Conservation (phyloP, 2,329 filamentous ascomycete species). For the Karstenula rhodostoma region DNA sequence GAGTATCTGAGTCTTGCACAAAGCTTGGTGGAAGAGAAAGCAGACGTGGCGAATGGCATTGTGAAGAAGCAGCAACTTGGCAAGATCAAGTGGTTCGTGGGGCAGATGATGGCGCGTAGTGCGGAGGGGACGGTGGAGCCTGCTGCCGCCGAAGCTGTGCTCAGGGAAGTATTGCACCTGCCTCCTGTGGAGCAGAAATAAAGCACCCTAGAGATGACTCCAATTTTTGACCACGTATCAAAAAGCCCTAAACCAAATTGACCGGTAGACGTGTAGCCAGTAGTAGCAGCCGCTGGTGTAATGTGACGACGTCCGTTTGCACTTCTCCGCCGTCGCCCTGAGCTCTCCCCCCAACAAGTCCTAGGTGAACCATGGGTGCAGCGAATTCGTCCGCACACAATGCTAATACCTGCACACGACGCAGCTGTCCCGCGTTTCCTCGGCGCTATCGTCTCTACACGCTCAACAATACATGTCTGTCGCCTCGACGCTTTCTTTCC, state of each 20-base stretch:
- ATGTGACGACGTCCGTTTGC: slow-evolving; percentile 6
- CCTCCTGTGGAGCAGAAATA: slow-evolving; percentile 21
- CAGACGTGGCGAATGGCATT: slow-evolving; percentile 67
- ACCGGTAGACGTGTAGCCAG: background rate
- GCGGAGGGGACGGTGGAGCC: slow-evolving; percentile 70
- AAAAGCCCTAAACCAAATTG: background rate
- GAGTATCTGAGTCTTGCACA: slow-evolving; percentile 66
- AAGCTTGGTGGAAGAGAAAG: slow-evolving; percentile 62
- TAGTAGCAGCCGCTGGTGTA: background rate
- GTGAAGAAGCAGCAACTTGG: slow-evolving; percentile 66
- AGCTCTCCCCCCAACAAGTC: slow-evolving; percentile 7
- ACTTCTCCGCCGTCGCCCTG: background rate
- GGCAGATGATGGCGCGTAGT: slow-evolving; percentile 71
- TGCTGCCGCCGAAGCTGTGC: slow-evolving; percentile 62
- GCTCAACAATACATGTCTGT: slow-evolving; percentile 1
- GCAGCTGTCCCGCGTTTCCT: background rate
- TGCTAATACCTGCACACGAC: background rate
- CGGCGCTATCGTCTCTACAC: background rate
- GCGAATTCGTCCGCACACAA: background rate
- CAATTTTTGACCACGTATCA: too few species aligned
- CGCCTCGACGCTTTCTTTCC: background rate
- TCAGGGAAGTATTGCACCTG: slow-evolving; percentile 58
- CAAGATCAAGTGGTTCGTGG: slow-evolving; percentile 74
- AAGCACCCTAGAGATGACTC: background rate
- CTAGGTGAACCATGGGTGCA: background rate